phyloP scores from a whole-genome alignment of 768 basidiomycete species.

The Paxillus involutus region DNA sequence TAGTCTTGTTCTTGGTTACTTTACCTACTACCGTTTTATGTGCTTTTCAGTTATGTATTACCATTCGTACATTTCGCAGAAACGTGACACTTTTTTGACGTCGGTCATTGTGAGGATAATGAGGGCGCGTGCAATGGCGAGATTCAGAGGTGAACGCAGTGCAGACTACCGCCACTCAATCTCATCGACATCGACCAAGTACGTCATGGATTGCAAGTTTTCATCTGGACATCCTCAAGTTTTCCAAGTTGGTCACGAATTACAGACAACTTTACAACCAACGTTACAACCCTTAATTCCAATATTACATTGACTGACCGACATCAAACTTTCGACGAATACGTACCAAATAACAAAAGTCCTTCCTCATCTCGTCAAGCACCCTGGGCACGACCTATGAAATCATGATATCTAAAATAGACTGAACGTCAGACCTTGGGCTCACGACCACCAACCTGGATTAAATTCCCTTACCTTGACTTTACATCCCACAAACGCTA shows the following conservation, averaged over 20 bases:
- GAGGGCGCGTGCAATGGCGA: not conserved
- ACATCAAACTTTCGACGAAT: no score
- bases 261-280: not conserved
- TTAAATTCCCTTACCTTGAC: not conserved
- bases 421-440: not conserved
- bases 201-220: no score
- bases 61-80: slow-evolving; percentile 25
- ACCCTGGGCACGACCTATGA: no score
- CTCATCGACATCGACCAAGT: no score
- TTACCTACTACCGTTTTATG: slow-evolving; percentile 35
- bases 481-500: slow-evolving; percentile 49
- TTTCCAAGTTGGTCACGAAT: no score
- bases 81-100: not conserved
- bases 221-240: no score
- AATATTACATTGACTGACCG: no score
- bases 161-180: no score
- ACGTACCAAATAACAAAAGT: no score
- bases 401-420: not conserved
- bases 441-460: not conserved
- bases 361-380: no score
- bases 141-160: no score
- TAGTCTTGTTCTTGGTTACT: slow-evolving; percentile 33
- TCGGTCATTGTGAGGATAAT: not conserved
- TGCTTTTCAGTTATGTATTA: slow-evolving; percentile 40
- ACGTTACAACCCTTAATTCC: not conserved